Conservation (phyloP, 2,329 filamentous ascomycete species). For the Ambrosiella cleistominuta region DNA sequence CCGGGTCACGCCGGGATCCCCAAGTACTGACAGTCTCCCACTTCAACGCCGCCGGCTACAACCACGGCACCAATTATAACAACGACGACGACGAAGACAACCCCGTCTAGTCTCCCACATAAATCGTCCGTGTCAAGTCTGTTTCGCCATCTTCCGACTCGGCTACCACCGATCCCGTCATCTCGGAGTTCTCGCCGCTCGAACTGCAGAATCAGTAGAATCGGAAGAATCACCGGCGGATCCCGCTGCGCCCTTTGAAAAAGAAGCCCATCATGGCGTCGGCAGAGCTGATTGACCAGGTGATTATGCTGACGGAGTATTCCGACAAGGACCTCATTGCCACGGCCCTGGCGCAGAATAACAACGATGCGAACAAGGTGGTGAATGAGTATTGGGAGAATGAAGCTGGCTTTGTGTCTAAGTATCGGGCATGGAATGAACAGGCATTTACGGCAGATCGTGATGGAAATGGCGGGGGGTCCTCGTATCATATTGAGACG, state of each 20-base stretch:
- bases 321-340: conserved; percentile 2
- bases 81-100: too few relatives aligned
- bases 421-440: conserved; percentile 38
- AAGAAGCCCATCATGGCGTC: not conserved
- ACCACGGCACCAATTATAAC: too few relatives aligned
- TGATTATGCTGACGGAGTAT: conserved; percentile 9
- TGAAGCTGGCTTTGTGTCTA: conserved; percentile 24
- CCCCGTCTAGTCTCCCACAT: too few relatives aligned
- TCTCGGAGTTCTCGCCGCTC: too few relatives aligned
- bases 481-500: conserved; percentile 34
- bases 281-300: conserved; percentile 5
- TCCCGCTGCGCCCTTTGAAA: not conserved
- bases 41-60: too few relatives aligned
- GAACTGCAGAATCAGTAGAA: too few relatives aligned
- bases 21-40: too few relatives aligned
- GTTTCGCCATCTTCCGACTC: too few relatives aligned
- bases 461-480: conserved; percentile 23
- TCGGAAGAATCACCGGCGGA: not conserved
- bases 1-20: too few relatives aligned
- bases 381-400: conserved; percentile 11
- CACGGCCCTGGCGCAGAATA: conserved; percentile 5
- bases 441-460: conserved; percentile 33
- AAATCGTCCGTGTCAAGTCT: too few relatives aligned
- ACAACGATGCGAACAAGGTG: conserved; percentile 8
- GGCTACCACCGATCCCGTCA: too few relatives aligned